Evolutionary conservation across 2,329 filamentous ascomycete genomes (phyloP).

Genomic region (Ilyonectria mors-panacis): DNA sequence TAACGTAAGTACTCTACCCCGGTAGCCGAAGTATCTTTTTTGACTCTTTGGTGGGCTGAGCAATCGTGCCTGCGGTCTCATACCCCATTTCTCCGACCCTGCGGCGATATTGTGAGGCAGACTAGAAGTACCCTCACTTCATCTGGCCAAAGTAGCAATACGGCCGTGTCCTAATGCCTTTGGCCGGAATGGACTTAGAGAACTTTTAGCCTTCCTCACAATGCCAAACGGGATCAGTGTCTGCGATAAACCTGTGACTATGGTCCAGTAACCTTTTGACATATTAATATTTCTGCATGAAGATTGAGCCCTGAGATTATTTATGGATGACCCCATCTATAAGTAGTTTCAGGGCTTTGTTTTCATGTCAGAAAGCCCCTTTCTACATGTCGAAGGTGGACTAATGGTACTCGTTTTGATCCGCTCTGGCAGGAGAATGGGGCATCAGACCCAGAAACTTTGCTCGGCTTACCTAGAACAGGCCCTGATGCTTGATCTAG

Average conservation of each 20-base stretch:
- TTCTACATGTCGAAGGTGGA: too few species aligned
- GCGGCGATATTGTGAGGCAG: background rate
- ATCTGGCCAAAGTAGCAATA: background rate
- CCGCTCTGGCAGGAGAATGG: too few species aligned
- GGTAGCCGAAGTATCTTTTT: background rate
- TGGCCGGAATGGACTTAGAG: background rate
- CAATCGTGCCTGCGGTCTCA: background rate
- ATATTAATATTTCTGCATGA: background rate
- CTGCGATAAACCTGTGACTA: background rate
- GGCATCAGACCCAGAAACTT: too few species aligned
- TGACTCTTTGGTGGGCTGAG: background rate
- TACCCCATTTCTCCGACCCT: background rate
- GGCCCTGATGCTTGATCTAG: conserved; percentile 7
- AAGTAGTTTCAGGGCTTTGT: too few species aligned
- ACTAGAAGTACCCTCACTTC: background rate
- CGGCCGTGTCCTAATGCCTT: background rate
- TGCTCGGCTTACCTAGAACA: too few species aligned
- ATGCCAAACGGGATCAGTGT: background rate
- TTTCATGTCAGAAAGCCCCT: too few species aligned
- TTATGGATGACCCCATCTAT: too few species aligned
- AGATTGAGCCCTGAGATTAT: background rate
- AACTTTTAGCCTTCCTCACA: background rate
- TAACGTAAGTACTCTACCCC: background rate
- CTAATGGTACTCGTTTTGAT: too few species aligned
- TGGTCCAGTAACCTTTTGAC: background rate